These are phyloP conservation scores for Barbarea vulgaris DNA, from an alignment of 345 rosid species.

Conservation along the genomic window DNA sequence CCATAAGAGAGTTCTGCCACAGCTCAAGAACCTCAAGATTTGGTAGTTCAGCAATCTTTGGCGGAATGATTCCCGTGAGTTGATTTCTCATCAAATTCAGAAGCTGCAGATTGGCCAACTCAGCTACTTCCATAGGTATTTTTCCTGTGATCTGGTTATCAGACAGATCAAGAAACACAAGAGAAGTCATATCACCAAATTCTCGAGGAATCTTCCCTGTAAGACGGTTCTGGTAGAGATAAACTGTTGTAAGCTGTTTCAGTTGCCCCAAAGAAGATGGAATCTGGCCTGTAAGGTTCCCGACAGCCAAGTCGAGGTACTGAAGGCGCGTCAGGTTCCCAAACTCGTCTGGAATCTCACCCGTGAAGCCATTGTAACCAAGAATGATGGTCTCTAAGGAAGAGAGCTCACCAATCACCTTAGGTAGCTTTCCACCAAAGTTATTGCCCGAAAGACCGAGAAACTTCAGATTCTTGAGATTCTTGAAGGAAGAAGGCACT, in stretches of 20 bases:
- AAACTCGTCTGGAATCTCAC: conserved; percentile 66
- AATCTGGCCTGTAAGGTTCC: conserved; percentile 63
- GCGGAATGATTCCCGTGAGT: conserved; percentile 58
- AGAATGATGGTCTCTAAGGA: conserved; percentile 66
- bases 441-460: conserved; percentile 82
- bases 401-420: conserved; percentile 62
- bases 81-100: conserved; percentile 74
- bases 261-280: conserved; percentile 62
- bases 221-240: conserved; percentile 61
- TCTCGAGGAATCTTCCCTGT: conserved; percentile 66
- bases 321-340: conserved; percentile 66
- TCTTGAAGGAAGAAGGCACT: conserved; percentile 55
- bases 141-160: conserved; percentile 70
- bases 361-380: conserved; percentile 70
- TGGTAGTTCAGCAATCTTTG: conserved; percentile 56
- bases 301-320: conserved; percentile 78
- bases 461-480: conserved; percentile 61
- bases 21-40: conserved; percentile 70
- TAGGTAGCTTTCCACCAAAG: conserved; percentile 60
- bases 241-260: conserved; percentile 62
- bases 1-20: conserved; percentile 68
- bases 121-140: conserved; percentile 58
- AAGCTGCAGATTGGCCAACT: conserved; percentile 62
- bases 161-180: conserved; percentile 69
- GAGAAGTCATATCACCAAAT: conserved; percentile 59